Evolutionary conservation across 139 green algal genomes (phyloP).

Genomic region (Chlorella sp.): DNA sequence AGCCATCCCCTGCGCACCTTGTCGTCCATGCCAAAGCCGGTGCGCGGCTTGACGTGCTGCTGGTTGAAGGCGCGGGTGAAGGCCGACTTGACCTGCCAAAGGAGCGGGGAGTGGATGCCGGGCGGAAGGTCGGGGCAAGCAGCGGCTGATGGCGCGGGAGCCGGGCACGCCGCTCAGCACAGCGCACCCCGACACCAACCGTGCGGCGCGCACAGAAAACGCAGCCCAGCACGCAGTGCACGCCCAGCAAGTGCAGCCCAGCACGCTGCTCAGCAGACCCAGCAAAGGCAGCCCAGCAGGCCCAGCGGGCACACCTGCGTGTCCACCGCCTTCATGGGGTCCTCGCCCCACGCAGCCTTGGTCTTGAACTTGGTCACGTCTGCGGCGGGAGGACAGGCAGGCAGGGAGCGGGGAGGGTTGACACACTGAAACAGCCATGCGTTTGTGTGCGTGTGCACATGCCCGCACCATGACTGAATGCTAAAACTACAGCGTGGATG

Average conservation of each 20-base stretch:
- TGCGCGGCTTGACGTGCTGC: conserved; percentile 49
- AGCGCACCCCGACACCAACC: neutral
- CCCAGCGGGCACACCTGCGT: conserved; percentile 52
- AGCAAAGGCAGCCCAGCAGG: neutral
- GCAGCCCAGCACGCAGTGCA: neutral
- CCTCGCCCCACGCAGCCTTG: conserved; percentile 72
- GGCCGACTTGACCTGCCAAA: conserved; percentile 68
- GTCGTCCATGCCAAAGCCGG: conserved; percentile 34
- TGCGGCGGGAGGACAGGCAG: conserved; percentile 32
- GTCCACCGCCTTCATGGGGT: conserved; percentile 77
- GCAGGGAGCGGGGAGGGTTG: too few relatives aligned
- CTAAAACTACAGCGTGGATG: too few relatives aligned
- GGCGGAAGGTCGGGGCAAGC: neutral
- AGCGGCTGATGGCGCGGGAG: too few relatives aligned
- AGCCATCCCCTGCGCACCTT: neutral
- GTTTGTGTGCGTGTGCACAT: too few relatives aligned
- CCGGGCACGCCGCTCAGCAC: neutral
- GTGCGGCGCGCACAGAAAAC: neutral
- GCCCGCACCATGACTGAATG: too few relatives aligned
- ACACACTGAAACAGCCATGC: too few relatives aligned
- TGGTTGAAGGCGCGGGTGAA: conserved; percentile 87
- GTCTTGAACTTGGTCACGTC: conserved; percentile 93
- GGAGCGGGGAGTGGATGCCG: neutral
- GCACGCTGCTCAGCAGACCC: too few relatives aligned
- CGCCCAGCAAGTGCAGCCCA: too few relatives aligned